Conservation (phyloP, 1,139 yeast genomes). For the Zygosaccharomyces pseudobailii region DNA sequence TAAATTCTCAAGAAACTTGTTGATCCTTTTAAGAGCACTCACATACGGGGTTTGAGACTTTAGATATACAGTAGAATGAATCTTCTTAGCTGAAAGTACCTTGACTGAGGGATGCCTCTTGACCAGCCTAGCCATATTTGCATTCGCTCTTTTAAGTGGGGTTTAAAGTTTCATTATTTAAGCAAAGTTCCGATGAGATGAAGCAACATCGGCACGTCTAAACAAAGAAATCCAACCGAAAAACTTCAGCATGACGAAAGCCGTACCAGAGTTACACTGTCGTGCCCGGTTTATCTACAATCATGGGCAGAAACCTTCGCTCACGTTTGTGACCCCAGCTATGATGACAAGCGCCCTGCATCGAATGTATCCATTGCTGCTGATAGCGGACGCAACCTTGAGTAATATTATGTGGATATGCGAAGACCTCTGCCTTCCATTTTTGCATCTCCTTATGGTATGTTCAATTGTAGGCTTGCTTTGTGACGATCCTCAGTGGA, state of each 20-base stretch:
- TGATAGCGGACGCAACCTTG: constrained; percentile 22
- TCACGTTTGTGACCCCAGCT: constrained; percentile 19
- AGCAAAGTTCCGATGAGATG: not conserved
- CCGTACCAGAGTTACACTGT: constrained; percentile 8
- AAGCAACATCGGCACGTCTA: not conserved
- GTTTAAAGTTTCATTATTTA: not conserved
- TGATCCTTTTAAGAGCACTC: constrained; percentile 55
- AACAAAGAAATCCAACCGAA: not conserved
- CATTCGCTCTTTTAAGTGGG: not conserved
- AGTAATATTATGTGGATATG: constrained; percentile 26
- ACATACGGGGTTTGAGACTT: constrained; percentile 58
- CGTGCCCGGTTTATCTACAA: constrained; percentile 24
- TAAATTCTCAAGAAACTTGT: constrained; percentile 40
- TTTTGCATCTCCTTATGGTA: constrained; percentile 18
- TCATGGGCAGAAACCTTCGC: constrained; percentile 24
- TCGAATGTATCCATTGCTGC: constrained; percentile 21
- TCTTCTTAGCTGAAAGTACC: constrained; percentile 23
- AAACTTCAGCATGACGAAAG: not conserved
- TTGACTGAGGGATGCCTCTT: constrained; percentile 29
- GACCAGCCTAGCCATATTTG: constrained; percentile 13
- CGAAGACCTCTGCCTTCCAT: constrained; percentile 21
- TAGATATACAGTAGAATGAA: constrained; percentile 49
- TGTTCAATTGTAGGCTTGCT: constrained; percentile 9
- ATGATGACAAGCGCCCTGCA: constrained; percentile 18
- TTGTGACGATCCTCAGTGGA: constrained; percentile 3